Base-by-base conservation (phyloP, 1,139 yeast species). In the Yamadazyma friedrichii region DNA sequence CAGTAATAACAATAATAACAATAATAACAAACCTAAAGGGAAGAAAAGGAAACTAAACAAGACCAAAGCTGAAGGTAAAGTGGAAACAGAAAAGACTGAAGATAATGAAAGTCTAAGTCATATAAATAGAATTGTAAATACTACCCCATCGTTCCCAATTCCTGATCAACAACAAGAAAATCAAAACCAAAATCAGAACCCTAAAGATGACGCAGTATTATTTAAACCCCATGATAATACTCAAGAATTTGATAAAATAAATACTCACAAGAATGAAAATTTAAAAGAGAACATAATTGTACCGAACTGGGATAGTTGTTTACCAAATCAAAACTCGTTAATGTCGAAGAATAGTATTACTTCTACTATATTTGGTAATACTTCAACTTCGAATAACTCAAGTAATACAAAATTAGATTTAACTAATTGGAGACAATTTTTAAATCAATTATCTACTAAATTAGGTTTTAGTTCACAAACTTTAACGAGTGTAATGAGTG, bases 211-310 rank as follows among this genome's bases (percentile, higher is more conserved):
- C 51, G 78, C 78, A 1, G 76, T 72, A 2, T 59, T 72, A 44
- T 72, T 71, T 51, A 70, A 70, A 44, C 74, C 77, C 2, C 78
- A 72, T 43, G 65, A 66, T 42, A 64, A 67, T 39, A 58, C 76
- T 3, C 56, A 62, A 16, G 73, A 71, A 44, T 71, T 72, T 54
- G 62, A 58, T 42, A 64, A 70, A 48, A 70, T 72, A 44, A 70
- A 72, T 48, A 71, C 76, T 9, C 77, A 70, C 48, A 70, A 68
- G 46, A 71, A 71, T 49, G 76, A 71, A 47, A 67, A 71, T 51
- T 53, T 71, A 38, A 52, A 51, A 33, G 75, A 69, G 40, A 72
- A 71, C 48, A 52, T 65, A 12, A 67, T 72, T 35, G 77, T 72
- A 2, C 78, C 78, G 4, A 61, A 62, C 39, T 72, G 78, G 78